phyloP scores from a whole-genome alignment of 305 asterid species.

The Andrographis paniculata region DNA sequence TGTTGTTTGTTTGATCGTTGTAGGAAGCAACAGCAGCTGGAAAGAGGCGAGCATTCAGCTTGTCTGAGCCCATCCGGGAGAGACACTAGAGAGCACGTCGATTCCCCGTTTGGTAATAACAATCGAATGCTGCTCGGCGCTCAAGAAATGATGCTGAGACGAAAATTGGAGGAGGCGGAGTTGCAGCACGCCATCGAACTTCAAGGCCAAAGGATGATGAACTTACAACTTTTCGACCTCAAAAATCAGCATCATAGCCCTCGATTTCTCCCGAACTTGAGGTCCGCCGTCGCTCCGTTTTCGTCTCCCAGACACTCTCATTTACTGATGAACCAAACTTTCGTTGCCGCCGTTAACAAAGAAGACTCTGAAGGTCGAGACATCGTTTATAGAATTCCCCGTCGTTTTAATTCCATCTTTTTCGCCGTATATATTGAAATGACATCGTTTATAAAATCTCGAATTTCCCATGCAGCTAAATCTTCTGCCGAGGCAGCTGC shows the following conservation, averaged over 20 bases:
- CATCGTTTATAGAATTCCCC: neutral
- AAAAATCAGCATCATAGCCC: conserved; percentile 1
- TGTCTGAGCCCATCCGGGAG: conserved; percentile 67
- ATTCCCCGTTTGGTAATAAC: conserved; percentile 66
- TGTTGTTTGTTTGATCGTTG: conserved; percentile 10
- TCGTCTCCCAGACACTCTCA: conserved; percentile 52
- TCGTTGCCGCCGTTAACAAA: conserved; percentile 16
- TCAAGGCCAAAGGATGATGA: conserved; percentile 1
- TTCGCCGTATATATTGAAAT: no score
- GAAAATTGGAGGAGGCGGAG: conserved; percentile 3
- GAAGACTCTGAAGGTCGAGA: conserved; percentile 59
- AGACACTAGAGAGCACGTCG: conserved; percentile 67
- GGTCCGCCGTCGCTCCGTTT: conserved; percentile 28
- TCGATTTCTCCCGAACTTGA: conserved; percentile 27
- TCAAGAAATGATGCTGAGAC: conserved; percentile 18
- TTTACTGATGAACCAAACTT: conserved; percentile 36
- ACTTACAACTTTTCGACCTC: conserved; percentile 2
- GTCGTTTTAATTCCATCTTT: neutral
- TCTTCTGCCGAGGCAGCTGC: conserved; percentile 16
- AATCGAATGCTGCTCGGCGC: neutral
- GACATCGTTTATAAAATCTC: no score
- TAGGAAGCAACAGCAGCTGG: conserved; percentile 67
- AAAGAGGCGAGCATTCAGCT: conserved; percentile 50
- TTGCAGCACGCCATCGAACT: conserved; percentile 5
- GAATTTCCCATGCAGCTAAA: conserved; percentile 21